Evolutionary conservation across 306 rosid genomes (phyloP).

Genomic region (Lablab purpureus): DNA sequence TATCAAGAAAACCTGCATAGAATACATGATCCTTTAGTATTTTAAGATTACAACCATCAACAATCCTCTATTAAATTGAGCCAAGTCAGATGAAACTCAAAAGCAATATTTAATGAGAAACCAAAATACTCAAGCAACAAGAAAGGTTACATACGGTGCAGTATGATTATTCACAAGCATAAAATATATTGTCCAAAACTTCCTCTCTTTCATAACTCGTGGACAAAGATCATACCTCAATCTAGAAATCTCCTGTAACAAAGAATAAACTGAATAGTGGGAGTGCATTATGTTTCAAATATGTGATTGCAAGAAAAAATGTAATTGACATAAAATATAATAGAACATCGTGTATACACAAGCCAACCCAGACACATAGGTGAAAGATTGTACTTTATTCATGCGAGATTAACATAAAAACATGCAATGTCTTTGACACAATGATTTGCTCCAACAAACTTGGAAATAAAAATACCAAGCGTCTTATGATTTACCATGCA

Average conservation of each 20-base stretch:
- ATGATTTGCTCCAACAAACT: slow-evolving; percentile 19
- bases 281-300: slow-evolving; percentile 18
- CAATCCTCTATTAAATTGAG: slow-evolving; percentile 8
- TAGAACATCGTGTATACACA: slow-evolving; percentile 20
- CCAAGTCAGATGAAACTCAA: background rate
- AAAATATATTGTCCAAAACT: slow-evolving; percentile 83
- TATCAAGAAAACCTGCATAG: background rate
- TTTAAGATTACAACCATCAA: slow-evolving; percentile 14
- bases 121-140: slow-evolving; percentile 39
- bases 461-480: slow-evolving; percentile 23
- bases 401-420: slow-evolving; percentile 34
- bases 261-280: slow-evolving; percentile 11
- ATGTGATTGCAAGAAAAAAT: background rate
- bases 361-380: no score
- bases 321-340: background rate
- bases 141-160: slow-evolving; percentile 61
- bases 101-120: slow-evolving; percentile 22
- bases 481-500: slow-evolving; percentile 26
- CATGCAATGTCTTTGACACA: background rate
- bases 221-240: slow-evolving; percentile 79
- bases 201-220: slow-evolving; percentile 77
- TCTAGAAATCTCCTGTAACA: slow-evolving; percentile 71
- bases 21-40: slow-evolving; percentile 6
- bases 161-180: slow-evolving; percentile 62
- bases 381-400: slow-evolving; percentile 2